Conservation (phyloP, 768 basidiomycete species). For the Crepidotus variabilis region DNA sequence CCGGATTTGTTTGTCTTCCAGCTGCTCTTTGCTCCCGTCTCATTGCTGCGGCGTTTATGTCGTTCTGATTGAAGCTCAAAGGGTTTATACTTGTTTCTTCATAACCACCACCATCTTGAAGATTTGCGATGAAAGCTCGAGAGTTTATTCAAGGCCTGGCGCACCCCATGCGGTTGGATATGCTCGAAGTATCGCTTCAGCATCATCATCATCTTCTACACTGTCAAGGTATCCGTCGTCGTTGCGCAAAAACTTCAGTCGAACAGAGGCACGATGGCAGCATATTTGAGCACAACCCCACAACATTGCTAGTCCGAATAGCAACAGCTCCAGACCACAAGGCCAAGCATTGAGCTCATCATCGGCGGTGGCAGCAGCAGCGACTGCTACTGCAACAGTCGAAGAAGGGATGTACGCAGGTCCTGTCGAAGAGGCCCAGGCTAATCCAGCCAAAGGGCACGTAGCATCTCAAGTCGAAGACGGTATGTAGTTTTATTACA, state of each 20-base stretch:
- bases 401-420: slow-evolving; percentile 4
- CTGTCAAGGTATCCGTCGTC: background rate
- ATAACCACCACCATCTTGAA: background rate
- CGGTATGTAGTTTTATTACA: background rate
- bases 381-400: background rate
- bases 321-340: background rate
- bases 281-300: background rate
- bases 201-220: background rate
- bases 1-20: background rate
- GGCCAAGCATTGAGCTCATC: slow-evolving; percentile 17
- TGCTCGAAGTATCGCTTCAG: background rate
- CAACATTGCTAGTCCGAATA: background rate
- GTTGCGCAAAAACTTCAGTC: too few relatives aligned
- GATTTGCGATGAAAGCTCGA: background rate
- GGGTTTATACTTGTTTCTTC: background rate
- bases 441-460: background rate
- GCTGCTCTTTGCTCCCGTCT: background rate
- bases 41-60: slow-evolving; percentile 22
- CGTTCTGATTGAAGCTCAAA: background rate
- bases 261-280: background rate
- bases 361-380: background rate
- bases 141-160: background rate
- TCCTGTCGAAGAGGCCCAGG: background rate
- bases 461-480: background rate
- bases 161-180: background rate